Evolutionary conservation across 2,329 filamentous ascomycete species (phyloP).

Genomic region (Fusarium dimerum): DNA sequence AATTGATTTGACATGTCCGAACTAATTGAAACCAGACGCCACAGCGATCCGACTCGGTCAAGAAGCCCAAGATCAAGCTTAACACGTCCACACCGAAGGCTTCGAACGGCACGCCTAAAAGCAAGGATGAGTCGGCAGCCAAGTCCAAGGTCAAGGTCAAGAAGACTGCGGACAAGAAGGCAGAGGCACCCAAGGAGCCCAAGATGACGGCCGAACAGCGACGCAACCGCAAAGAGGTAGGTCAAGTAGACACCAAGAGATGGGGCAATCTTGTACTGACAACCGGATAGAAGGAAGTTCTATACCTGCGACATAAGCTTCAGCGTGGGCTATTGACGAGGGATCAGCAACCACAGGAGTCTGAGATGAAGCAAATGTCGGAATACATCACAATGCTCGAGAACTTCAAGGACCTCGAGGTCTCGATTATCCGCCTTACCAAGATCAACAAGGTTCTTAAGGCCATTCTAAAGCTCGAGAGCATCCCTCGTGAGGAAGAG

Average conservation of each 20-base stretch:
- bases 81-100: slow-evolving; percentile 68
- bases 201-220: slow-evolving; percentile 61
- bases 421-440: slow-evolving; percentile 82
- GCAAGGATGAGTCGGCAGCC: slow-evolving; percentile 51
- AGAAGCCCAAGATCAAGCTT: slow-evolving; percentile 69
- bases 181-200: slow-evolving; percentile 54
- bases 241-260: slow-evolving; percentile 4
- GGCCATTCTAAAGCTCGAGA: slow-evolving; percentile 83
- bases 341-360: slow-evolving; percentile 81
- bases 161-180: slow-evolving; percentile 60
- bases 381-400: slow-evolving; percentile 82
- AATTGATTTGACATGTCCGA: slow-evolving; percentile 8
- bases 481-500: slow-evolving; percentile 85
- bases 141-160: slow-evolving; percentile 59
- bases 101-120: slow-evolving; percentile 63
- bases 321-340: slow-evolving; percentile 90
- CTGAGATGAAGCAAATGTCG: slow-evolving; percentile 78
- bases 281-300: slow-evolving; percentile 65
- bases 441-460: slow-evolving; percentile 99
- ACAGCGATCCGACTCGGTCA: slow-evolving; percentile 61
- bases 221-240: slow-evolving; percentile 60
- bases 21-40: slow-evolving; percentile 46
- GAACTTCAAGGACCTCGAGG: slow-evolving; percentile 76
- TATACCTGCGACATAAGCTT: slow-evolving; percentile 91
- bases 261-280: slow-evolving; percentile 33